Base-by-base conservation (phyloP, 2,329 filamentous ascomycete species). In the Colletotrichum tofieldiae region DNA sequence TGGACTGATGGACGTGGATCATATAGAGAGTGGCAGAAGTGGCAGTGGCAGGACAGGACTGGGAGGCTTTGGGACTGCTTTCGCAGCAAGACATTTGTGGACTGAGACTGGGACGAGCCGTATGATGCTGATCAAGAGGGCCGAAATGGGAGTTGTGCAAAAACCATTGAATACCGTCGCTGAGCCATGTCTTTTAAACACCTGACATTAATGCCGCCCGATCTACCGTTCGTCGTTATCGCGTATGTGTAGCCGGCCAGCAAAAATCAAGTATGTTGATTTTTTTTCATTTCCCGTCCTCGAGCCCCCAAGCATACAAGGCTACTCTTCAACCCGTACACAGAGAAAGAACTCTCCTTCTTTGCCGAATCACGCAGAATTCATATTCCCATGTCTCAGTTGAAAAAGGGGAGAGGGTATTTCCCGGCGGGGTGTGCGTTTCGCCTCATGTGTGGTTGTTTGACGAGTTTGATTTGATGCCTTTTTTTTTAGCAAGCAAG, bases 381-480 rank as follows among this genome's bases (percentile, higher is more conserved):
- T 58, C 59, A 70, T 72, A 52, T 67, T 72, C 68, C 68, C 72
- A 67, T 72, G 69, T 68, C 63, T 73, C 64, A 64, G 39, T 45
- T 37, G 52, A 32, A 52, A 47, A 61, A 59, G 77, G 76, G 76
- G 78, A 67, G 67, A 60, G 67, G 66, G 69, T 70, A 56, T 68
- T 67, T 71, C 64, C 14, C 58, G 64, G 67, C 69, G 77, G 75
- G 72, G 64, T 65, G 66, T 65, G 71, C 56, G 75, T 72, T 72
- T 72, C 70, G 70, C 70, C 69, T 72, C 59, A 69, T 72, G 72
- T 61, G 70, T 61, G 73, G 74, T 74, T 75, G 71, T 83, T 84
- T 83, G 82, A 84, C 82, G 82, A 84, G 82, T 85, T 87, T 87
- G 81, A 86, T 86, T 89, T 87, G 83, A 83, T 86, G 84, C 86